These are phyloP conservation scores for Knufia petricola DNA, from an alignment of 2,329 filamentous ascomycete species.

Conservation along the genomic window DNA sequence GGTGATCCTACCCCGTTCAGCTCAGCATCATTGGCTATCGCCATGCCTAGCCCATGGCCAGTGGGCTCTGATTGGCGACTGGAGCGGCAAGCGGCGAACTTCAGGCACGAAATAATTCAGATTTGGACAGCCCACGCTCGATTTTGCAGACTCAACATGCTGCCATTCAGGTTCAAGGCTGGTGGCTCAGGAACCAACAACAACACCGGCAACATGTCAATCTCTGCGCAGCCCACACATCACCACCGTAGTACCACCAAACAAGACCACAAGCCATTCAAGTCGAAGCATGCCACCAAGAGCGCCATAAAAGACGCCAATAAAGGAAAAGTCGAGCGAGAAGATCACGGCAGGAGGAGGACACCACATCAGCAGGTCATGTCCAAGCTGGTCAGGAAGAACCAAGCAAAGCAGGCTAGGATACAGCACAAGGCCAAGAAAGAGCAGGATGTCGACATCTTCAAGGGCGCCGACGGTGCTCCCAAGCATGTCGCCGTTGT, in stretches of 20 bases:
- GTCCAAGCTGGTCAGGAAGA: slow-evolving; percentile 91
- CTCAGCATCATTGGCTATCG: too few species aligned
- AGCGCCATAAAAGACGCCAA: slow-evolving; percentile 70
- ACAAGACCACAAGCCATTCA: slow-evolving; percentile 77
- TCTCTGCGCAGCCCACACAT: slow-evolving; percentile 54
- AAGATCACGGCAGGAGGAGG: slow-evolving; percentile 64
- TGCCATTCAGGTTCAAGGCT: slow-evolving; percentile 84
- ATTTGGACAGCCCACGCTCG: background rate
- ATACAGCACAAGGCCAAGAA: slow-evolving; percentile 75
- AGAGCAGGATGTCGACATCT: slow-evolving; percentile 67
- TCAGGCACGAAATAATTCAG: background rate
- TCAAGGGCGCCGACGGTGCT: slow-evolving; percentile 76
- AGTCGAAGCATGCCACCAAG: slow-evolving; percentile 84
- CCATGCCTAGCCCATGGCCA: too few species aligned
- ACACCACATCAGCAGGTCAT: slow-evolving; percentile 93
- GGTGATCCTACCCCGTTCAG: too few species aligned
- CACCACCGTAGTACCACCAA: slow-evolving; percentile 93
- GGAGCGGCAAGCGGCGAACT: too few species aligned
- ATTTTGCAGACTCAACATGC: slow-evolving; percentile 14
- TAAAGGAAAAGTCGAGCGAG: slow-evolving; percentile 68
- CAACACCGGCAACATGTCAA: slow-evolving; percentile 61
- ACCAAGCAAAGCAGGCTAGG: slow-evolving; percentile 87
- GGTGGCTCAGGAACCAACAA: slow-evolving; percentile 46
- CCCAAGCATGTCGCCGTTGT: slow-evolving; percentile 82
- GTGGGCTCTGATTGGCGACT: too few species aligned